Base-by-base conservation (phyloP, 2,329 filamentous ascomycete species). In the Aspergillus felis region DNA sequence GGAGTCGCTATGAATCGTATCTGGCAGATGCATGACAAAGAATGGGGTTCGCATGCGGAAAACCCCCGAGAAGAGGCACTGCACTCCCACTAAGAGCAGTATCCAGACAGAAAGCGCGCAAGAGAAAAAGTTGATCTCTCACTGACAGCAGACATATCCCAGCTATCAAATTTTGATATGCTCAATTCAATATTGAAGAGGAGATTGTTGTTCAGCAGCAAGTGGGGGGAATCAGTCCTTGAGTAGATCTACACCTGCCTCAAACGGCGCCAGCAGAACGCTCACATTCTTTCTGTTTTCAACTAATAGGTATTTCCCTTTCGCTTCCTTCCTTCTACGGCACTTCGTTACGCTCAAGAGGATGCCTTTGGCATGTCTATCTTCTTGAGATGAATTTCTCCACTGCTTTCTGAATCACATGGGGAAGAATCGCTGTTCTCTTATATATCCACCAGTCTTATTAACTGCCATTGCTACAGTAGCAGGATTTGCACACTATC, bases 161-260 rank as follows among this genome's bases (percentile, higher is more conserved):
- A 35, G 32, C 32, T 35, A 35, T 12, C 14, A 38, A 3, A 38
- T 17, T 17, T 12, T 14, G 14, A 7, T 22, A 38, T 3, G 14
- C 14, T 38, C 32, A 6, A 38, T 38, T 7, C 5, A 38, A 35
- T 24, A 12, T 7, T 14, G n/a, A 20, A 32, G 14, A 10, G 8
- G 9, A 22, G 8, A 20, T 22, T 22, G 42, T 46, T 22, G 14
- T 51, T 14, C 17, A 14, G n/a, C 49, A 35, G 24, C 8, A n/a
- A 50, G 49, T 35, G 27, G 48, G 48, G 49, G 8, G 32, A 38
- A 38, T n/a, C 32, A 17, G 14, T 38, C 32, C 14, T 38, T 5
- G 14, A 41, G 44, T 47, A 51, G 50, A 51, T 41, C 29, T 51
- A 51, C 50, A n/a, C 50, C 50, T 51, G 50, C 50, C 50, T 12